Percentiles rank a stretch among this genome's conserved stretches.
phyloP scores from a whole-genome alignment of 2,329 filamentous ascomycete species.

The Diaporthe citrichinensis region DNA sequence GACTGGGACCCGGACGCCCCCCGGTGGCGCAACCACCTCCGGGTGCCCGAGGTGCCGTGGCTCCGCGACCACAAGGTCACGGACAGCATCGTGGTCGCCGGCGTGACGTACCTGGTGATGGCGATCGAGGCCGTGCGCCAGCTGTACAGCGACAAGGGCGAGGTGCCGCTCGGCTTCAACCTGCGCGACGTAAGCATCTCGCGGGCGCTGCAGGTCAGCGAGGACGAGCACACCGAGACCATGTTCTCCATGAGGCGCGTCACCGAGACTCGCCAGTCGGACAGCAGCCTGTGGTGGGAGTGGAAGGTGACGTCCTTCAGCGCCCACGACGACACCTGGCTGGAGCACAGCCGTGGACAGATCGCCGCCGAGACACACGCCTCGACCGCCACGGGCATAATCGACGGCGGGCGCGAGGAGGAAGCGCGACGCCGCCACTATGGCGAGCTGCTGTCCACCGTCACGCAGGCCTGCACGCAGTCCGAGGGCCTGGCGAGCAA shows the following conservation, averaged over 20 bases:
- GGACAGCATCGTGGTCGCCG: slow-evolving; percentile 44
- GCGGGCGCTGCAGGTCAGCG: slow-evolving; percentile 39
- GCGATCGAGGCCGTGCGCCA: slow-evolving; percentile 39
- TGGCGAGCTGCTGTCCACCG: slow-evolving; percentile 28
- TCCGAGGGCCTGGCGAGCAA: slow-evolving; percentile 31
- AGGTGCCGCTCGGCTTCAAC: slow-evolving; percentile 34
- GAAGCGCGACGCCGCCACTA: slow-evolving; percentile 7
- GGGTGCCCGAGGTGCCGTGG: slow-evolving; percentile 53
- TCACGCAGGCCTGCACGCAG: slow-evolving; percentile 33
- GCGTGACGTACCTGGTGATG: slow-evolving; percentile 44
- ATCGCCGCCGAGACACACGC: slow-evolving; percentile 30
- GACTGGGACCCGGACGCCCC: slow-evolving; percentile 52
- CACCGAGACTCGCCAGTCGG: slow-evolving; percentile 35
- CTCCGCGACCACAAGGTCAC: slow-evolving; percentile 48
- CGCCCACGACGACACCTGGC: slow-evolving; percentile 35
- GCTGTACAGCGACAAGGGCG: slow-evolving; percentile 39
- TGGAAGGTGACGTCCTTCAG: slow-evolving; percentile 38
- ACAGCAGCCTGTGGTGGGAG: slow-evolving; percentile 39
- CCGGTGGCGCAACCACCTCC: slow-evolving; percentile 52
- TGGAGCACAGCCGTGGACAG: slow-evolving; percentile 36
- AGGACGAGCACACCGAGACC: slow-evolving; percentile 36
- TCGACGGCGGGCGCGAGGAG: slow-evolving; percentile 34
- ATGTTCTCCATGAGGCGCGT: slow-evolving; percentile 38
- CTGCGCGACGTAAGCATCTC: slow-evolving; percentile 38
- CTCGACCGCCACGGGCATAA: slow-evolving; percentile 30